Conservation (phyloP, 805 yeast genomes). For the Candida awuae region DNA sequence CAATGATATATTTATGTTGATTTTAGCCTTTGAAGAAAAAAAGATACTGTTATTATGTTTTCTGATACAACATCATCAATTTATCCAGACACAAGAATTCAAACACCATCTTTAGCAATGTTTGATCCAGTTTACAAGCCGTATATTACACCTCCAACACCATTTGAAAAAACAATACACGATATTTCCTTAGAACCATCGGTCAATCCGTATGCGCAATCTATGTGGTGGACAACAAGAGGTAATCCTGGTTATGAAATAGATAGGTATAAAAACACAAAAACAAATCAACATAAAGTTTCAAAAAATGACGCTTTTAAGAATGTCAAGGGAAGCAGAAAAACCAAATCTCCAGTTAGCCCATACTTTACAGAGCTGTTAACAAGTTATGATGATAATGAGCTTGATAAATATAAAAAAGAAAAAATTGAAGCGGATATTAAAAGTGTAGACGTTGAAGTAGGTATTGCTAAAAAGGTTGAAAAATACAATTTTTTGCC, state of each 20-base stretch:
- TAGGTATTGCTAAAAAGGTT: neutral
- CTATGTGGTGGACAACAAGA: conserved; percentile 34
- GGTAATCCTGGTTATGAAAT: conserved; percentile 30
- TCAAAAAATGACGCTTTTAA: too few relatives aligned
- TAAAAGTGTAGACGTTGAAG: neutral
- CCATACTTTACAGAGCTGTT: too few relatives aligned
- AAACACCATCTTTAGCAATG: neutral
- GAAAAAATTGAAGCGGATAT: conserved; percentile 7
- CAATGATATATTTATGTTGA: conserved; percentile 7
- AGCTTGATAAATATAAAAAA: conserved; percentile 9
- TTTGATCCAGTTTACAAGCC: conserved; percentile 12
- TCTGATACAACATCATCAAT: conserved; percentile 8
- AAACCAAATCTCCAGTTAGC: too few relatives aligned
- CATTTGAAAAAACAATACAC: conserved; percentile 10
- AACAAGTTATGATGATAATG: too few relatives aligned
- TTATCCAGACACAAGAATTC: neutral
- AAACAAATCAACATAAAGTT: conserved; percentile 16
- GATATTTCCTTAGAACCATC: neutral
- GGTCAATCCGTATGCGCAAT: conserved; percentile 35
- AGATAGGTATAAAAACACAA: conserved; percentile 10
- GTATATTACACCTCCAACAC: conserved; percentile 14
- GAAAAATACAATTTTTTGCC: conserved; percentile 6
- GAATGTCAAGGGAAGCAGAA: conserved; percentile 1
- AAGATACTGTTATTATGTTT: too few relatives aligned
- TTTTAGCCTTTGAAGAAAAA: too few relatives aligned